Evolutionary conservation across 768 basidiomycete species (phyloP).

Genomic region (Favolaschia claudopus): DNA sequence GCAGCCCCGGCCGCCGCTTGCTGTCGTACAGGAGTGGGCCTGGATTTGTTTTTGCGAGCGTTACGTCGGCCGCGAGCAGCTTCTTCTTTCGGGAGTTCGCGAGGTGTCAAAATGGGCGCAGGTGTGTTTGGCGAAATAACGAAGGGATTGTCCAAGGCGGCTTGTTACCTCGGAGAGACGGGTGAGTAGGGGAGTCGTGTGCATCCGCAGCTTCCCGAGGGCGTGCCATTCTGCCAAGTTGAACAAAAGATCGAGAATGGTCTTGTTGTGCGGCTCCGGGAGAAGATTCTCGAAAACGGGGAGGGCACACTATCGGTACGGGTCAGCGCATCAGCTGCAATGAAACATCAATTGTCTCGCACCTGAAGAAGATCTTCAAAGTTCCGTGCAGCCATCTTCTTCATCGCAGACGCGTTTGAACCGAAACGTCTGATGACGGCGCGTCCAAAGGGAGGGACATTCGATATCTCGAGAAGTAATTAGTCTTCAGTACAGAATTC

Average conservation of each 20-base stretch:
- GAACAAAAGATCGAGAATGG: not conserved
- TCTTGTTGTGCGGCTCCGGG: not conserved
- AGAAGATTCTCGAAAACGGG: not conserved
- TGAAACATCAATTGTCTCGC: too few species aligned
- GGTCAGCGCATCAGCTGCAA: too few species aligned
- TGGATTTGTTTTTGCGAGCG: not conserved
- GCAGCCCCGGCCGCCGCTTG: not conserved
- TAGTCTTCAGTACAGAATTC: too few species aligned
- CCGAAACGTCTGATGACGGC: constrained; percentile 39
- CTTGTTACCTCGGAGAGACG: constrained; percentile 14
- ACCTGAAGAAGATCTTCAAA: constrained; percentile 43
- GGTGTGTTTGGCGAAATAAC: not conserved
- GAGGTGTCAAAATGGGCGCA: not conserved
- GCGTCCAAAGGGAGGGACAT: constrained; percentile 28
- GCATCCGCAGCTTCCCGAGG: not conserved
- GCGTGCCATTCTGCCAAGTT: not conserved
- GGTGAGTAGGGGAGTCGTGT: constrained; percentile 19
- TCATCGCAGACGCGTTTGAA: constrained; percentile 36
- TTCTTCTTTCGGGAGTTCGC: constrained; percentile 1
- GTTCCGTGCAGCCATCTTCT: constrained; percentile 39
- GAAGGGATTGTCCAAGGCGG: not conserved
- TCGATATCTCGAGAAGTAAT: too few species aligned
- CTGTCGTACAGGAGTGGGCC: not conserved
- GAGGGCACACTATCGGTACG: too few species aligned
- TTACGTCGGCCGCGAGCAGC: constrained; percentile 1